These are phyloP conservation scores for Knoxia roxburghii DNA, from an alignment of 257 asterid genomes.

Conservation along the genomic window DNA sequence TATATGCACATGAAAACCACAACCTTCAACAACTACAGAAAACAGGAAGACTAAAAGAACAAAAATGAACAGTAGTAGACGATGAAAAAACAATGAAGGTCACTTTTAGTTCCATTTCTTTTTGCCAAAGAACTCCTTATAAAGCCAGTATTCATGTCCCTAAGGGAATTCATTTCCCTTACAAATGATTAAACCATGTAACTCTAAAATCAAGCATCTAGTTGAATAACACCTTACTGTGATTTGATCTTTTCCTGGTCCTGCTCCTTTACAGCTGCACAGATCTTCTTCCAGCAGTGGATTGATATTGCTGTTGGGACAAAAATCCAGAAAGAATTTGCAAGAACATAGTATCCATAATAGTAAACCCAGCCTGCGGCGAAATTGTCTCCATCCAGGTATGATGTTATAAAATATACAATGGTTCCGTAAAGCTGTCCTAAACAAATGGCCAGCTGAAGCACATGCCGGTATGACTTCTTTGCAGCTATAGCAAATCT, in stretches of 20 bases:
- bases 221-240: too few species aligned
- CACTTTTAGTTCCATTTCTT: too few species aligned
- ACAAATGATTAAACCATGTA: too few species aligned
- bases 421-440: constrained; percentile 88
- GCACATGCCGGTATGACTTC: constrained; percentile 59
- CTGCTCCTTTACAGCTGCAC: constrained; percentile 45
- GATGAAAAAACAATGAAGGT: too few species aligned
- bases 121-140: too few species aligned
- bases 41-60: too few species aligned
- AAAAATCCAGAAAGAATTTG: constrained; percentile 75
- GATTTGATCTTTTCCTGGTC: constrained; percentile 57
- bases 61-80: too few species aligned
- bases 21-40: too few species aligned
- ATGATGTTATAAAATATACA: constrained; percentile 60
- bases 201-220: too few species aligned
- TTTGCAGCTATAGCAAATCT: constrained; percentile 82
- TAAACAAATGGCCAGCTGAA: constrained; percentile 74
- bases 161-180: too few species aligned
- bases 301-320: constrained; percentile 57
- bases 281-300: constrained; percentile 74
- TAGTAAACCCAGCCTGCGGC: constrained; percentile 52
- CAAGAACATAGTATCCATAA: constrained; percentile 55
- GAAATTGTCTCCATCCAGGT: constrained; percentile 82
- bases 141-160: too few species aligned
- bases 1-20: too few species aligned